Evolutionary conservation across 2,329 filamentous ascomycete species (phyloP).

Genomic region (Stachybotrys chartarum): DNA sequence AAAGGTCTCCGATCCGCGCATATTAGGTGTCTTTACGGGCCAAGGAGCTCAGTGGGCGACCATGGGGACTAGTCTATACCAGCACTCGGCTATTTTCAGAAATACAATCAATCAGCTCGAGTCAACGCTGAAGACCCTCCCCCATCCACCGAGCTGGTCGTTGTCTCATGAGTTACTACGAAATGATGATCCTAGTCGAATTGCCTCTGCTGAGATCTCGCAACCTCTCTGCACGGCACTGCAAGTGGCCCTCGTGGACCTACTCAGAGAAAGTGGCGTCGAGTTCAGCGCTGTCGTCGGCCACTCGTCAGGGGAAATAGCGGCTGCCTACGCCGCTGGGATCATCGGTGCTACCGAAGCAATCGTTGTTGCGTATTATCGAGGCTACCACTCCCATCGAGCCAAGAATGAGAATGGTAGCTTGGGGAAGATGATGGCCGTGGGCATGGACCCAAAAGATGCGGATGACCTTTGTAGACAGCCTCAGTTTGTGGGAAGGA

Average conservation of each 20-base stretch:
- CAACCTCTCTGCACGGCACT: slow-evolving; percentile 21
- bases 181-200: slow-evolving; percentile 5
- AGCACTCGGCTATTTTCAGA: slow-evolving; percentile 6
- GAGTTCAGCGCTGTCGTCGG: slow-evolving; percentile 30
- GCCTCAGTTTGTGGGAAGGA: slow-evolving; percentile 10
- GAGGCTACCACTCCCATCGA: slow-evolving; percentile 3
- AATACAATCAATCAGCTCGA: slow-evolving; percentile 5
- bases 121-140: slow-evolving; percentile 9
- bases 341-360: slow-evolving; percentile 21
- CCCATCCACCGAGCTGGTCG: slow-evolving; percentile 12
- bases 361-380: slow-evolving; percentile 15
- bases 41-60: slow-evolving; percentile 24
- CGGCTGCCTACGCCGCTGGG: slow-evolving; percentile 40
- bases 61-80: slow-evolving; percentile 20
- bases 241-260: slow-evolving; percentile 17
- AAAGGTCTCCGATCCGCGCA: not conserved
- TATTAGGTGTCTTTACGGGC: slow-evolving; percentile 18
- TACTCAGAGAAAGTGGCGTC: slow-evolving; percentile 20
- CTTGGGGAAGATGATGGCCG: slow-evolving; percentile 12
- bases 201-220: slow-evolving; percentile 16
- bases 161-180: slow-evolving; percentile 15
- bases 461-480: slow-evolving; percentile 6
- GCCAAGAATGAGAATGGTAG: slow-evolving; percentile 4
- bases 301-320: slow-evolving; percentile 43
- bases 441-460: slow-evolving; percentile 10